Conservation (phyloP, 768 basidiomycete species). For the Myochromella boudieri region DNA sequence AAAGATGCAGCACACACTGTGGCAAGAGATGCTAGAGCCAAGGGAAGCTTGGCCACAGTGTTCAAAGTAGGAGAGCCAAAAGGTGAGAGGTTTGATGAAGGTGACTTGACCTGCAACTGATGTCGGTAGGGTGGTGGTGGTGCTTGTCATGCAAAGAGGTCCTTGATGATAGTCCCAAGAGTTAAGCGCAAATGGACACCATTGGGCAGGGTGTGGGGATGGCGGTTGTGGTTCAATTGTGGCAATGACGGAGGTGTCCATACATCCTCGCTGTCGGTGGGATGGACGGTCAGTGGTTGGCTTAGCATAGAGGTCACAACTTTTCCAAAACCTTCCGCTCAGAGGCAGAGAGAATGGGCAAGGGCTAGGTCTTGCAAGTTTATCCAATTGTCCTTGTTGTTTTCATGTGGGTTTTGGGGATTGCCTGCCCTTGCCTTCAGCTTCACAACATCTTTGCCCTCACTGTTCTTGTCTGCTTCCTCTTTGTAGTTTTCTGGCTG, state of each 20-base stretch:
- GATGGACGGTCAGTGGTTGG: slow-evolving; percentile 68
- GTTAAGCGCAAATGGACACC: slow-evolving; percentile 78
- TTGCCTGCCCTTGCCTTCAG: slow-evolving; percentile 54
- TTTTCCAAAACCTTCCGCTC: slow-evolving; percentile 84
- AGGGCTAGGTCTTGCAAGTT: slow-evolving; percentile 60
- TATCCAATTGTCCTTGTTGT: slow-evolving; percentile 59
- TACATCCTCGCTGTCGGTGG: slow-evolving; percentile 53
- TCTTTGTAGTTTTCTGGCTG: slow-evolving; percentile 79
- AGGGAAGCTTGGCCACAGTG: slow-evolving; percentile 18
- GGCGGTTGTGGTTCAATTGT: slow-evolving; percentile 36
- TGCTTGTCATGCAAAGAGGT: slow-evolving; percentile 73
- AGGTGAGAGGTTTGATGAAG: slow-evolving; percentile 22
- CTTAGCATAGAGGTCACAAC: slow-evolving; percentile 80
- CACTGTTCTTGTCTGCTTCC: slow-evolving; percentile 66
- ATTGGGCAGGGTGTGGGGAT: slow-evolving; percentile 76
- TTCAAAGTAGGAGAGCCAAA: slow-evolving; percentile 22
- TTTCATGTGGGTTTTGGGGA: slow-evolving; percentile 39
- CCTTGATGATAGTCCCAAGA: slow-evolving; percentile 76
- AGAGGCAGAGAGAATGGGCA: slow-evolving; percentile 63
- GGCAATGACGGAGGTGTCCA: slow-evolving; percentile 55
- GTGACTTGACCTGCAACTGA: slow-evolving; percentile 24
- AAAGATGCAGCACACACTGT: slow-evolving; percentile 18
- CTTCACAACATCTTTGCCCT: slow-evolving; percentile 55
- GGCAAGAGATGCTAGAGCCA: slow-evolving; percentile 23
- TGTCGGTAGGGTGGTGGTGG: slow-evolving; percentile 51